phyloP scores from a whole-genome alignment of 225 moss, liverwort and hornwort species.

The Marchantia paleacea region DNA sequence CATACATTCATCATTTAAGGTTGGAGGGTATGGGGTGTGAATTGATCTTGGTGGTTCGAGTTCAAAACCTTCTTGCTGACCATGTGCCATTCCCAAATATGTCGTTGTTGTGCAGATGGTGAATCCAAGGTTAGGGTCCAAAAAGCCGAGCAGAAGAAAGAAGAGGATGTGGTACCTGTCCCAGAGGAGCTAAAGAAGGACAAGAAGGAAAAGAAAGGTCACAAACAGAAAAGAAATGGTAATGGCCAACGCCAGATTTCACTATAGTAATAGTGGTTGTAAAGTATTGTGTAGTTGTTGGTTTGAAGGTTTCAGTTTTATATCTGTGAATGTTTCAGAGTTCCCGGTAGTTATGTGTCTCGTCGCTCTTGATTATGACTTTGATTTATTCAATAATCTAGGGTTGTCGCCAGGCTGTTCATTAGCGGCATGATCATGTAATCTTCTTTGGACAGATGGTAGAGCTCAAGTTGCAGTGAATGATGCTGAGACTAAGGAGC shows the following conservation, averaged over 20 bases:
- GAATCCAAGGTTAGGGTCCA: not conserved
- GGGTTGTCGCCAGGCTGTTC: not conserved
- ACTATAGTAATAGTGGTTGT: too few species aligned
- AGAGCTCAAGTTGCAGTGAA: not conserved
- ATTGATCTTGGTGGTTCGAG: not conserved
- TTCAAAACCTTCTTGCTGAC: not conserved
- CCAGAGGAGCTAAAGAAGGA: not conserved
- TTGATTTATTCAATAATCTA: not conserved
- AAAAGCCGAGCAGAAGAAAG: not conserved
- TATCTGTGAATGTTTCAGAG: not conserved
- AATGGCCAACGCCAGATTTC: not conserved
- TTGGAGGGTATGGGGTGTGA: not conserved
- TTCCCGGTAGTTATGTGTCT: too few species aligned
- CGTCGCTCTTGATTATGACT: too few species aligned
- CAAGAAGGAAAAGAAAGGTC: not conserved
- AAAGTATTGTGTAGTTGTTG: not conserved
- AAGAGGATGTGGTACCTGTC: not conserved
- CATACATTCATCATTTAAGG: not conserved
- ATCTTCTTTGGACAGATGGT: constrained; percentile 16
- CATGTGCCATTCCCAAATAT: not conserved
- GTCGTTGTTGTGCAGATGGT: not conserved
- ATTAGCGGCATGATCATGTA: not conserved
- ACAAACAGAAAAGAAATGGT: not conserved
- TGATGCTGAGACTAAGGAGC: constrained; percentile 6
- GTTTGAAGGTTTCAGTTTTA: not conserved